These are phyloP conservation scores for Neurospora pannonica DNA, from an alignment of 495 filamentous ascomycete species.

Conservation along the genomic window DNA sequence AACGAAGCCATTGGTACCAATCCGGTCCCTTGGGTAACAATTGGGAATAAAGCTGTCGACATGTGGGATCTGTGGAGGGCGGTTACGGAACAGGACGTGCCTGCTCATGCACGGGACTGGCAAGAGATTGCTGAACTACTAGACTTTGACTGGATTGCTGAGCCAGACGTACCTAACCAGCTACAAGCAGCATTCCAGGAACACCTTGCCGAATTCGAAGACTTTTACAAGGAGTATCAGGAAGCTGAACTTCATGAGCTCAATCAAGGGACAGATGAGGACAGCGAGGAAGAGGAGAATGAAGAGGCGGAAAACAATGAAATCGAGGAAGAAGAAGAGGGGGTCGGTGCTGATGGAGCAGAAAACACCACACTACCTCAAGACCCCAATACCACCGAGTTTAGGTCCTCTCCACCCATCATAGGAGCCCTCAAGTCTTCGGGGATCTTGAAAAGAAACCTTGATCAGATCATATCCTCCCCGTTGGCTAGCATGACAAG, in stretches of 20 bases:
- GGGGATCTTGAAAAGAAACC: not conserved
- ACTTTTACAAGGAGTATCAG: conserved; percentile 16
- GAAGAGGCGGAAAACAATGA: conserved; percentile 7
- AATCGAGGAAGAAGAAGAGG: conserved; percentile 9
- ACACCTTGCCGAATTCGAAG: conserved; percentile 21
- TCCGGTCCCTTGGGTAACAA: conserved; percentile 13
- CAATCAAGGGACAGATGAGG: not conserved
- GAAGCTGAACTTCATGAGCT: not conserved
- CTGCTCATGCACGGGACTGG: conserved; percentile 25
- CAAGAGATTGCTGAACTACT: conserved; percentile 26
- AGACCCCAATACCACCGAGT: not conserved
- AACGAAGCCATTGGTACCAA: not conserved
- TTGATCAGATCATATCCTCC: not conserved
- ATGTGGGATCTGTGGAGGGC: conserved; percentile 31
- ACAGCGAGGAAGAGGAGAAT: conserved; percentile 6
- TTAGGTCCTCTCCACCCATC: not conserved
- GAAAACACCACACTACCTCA: not conserved
- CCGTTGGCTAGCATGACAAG: not conserved
- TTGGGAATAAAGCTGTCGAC: conserved; percentile 16
- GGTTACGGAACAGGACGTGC: conserved; percentile 17
- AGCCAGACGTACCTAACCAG: conserved; percentile 21
- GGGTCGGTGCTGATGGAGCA: conserved; percentile 7
- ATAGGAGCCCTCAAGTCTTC: not conserved
- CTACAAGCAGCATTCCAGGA: conserved; percentile 28
- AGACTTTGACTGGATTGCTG: conserved; percentile 27